Percentiles rank a stretch among this genome's conserved stretches.
phyloP scores from a whole-genome alignment of 495 filamentous ascomycete genomes.

The Neurospora sp. region DNA sequence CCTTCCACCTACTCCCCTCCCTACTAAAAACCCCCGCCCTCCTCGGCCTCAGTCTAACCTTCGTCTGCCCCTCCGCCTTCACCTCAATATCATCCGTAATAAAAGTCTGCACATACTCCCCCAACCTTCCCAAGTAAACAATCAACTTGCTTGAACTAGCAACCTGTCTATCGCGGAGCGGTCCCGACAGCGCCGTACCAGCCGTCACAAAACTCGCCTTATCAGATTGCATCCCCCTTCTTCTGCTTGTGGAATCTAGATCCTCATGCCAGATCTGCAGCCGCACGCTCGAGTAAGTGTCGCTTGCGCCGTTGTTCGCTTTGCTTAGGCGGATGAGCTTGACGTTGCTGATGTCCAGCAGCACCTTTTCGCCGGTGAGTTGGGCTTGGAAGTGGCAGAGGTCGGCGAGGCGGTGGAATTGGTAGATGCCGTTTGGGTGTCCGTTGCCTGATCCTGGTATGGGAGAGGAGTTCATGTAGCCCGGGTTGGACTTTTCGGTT shows the following conservation, averaged over 20 bases:
- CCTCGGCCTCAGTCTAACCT: conserved; percentile 20
- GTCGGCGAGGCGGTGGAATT: conserved; percentile 13
- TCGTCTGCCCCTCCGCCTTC: conserved; percentile 17
- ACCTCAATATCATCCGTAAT: conserved; percentile 25
- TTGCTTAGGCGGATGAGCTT: conserved; percentile 16
- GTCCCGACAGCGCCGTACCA: conserved; percentile 22
- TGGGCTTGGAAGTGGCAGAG: conserved; percentile 25
- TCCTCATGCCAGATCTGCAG: conserved; percentile 28
- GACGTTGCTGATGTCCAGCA: conserved; percentile 23
- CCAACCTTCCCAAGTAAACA: conserved; percentile 20
- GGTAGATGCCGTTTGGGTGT: conserved; percentile 21
- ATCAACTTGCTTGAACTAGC: conserved; percentile 16
- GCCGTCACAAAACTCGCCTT: conserved; percentile 22
- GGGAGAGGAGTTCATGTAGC: conserved; percentile 9
- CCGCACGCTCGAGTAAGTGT: conserved; percentile 20
- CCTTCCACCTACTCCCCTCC: conserved; percentile 19
- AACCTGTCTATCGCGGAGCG: conserved; percentile 19
- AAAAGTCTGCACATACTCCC: conserved; percentile 22
- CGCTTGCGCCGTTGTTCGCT: conserved; percentile 11
- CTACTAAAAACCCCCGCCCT: conserved; percentile 12
- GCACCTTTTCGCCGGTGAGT: conserved; percentile 24
- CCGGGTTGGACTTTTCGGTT: conserved; percentile 11
- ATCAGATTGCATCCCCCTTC: conserved; percentile 11
- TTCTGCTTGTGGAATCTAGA: background rate
- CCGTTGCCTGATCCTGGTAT: background rate